Evolutionary conservation across 257 asterid genomes (phyloP).

Genomic region (Rehmannia glutinosa): DNA sequence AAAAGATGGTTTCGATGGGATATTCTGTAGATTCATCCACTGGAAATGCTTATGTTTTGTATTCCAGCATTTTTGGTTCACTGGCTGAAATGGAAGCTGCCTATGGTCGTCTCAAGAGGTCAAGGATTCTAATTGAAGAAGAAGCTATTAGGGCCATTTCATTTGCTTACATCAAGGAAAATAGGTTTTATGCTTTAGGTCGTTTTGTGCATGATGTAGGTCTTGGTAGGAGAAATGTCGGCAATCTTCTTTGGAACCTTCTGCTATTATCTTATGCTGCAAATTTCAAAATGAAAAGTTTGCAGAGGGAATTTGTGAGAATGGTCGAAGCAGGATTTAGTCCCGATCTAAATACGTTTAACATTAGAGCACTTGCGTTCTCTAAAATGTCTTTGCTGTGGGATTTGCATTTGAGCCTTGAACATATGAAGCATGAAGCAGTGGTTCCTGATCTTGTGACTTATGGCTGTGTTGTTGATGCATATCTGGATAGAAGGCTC

Average conservation of each 20-base stretch:
- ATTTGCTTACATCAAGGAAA: conserved; percentile 61
- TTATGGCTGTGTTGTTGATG: conserved; percentile 78
- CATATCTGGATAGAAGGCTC: conserved; percentile 69
- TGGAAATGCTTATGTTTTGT: conserved; percentile 77
- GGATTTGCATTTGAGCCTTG: conserved; percentile 90
- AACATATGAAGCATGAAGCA: conserved; percentile 75
- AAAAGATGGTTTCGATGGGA: conserved; percentile 73
- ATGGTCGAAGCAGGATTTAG: conserved; percentile 83
- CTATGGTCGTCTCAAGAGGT: conserved; percentile 67
- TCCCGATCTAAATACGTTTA: conserved; percentile 71
- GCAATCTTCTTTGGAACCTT: conserved; percentile 91
- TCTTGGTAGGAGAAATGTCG: conserved; percentile 79
- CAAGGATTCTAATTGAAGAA: conserved; percentile 87
- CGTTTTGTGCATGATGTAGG: conserved; percentile 75
- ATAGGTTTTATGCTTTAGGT: conserved; percentile 61
- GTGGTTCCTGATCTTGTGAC: conserved; percentile 89
- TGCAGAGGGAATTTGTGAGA: conserved; percentile 82
- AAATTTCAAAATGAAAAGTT: conserved; percentile 86
- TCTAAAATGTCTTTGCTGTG: conserved; percentile 83
- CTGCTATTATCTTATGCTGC: conserved; percentile 84
- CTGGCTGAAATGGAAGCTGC: conserved; percentile 66
- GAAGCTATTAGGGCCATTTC: conserved; percentile 76
- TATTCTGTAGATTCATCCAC: conserved; percentile 52
- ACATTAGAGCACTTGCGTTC: conserved; percentile 76
- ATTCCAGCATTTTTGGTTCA: conserved; percentile 56